These are phyloP conservation scores for Phoenix roebelenii DNA, from an alignment of 176 grass and related monocot species.

Conservation along the genomic window DNA sequence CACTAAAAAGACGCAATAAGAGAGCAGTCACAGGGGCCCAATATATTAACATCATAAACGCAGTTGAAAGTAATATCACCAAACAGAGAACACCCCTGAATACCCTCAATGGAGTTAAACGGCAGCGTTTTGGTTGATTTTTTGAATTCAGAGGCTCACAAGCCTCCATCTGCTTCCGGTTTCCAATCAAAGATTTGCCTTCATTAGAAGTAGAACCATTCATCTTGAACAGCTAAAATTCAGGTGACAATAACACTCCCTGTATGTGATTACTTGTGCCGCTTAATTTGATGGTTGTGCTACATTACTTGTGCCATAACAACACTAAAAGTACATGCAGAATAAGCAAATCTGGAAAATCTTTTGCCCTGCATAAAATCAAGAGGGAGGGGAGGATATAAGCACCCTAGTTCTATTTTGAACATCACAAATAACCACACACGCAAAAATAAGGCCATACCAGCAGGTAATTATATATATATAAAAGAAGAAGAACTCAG, in stretches of 20 bases:
- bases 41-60: slow-evolving; percentile 77
- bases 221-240: slow-evolving; percentile 22
- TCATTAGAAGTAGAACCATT: slow-evolving; percentile 23
- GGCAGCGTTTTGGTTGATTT: slow-evolving; percentile 32
- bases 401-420: no score
- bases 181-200: slow-evolving; percentile 35
- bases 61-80: slow-evolving; percentile 55
- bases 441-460: no score
- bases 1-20: slow-evolving; percentile 58
- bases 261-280: no score
- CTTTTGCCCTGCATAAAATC: no score
- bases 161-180: slow-evolving; percentile 18
- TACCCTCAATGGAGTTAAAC: slow-evolving; percentile 38
- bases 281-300: no score
- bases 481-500: no score
- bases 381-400: no score
- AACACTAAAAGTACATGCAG: no score
- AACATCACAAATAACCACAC: no score
- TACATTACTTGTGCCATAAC: no score
- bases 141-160: slow-evolving; percentile 24
- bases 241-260: background rate
- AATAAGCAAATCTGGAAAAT: no score
- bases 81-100: slow-evolving; percentile 55
- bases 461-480: no score
- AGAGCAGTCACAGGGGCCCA: slow-evolving; percentile 47